Percentiles rank a stretch among this genome's conserved stretches.
Conservation (phyloP, 2,329 filamentous ascomycete species). For the Fusarium subtropicale region DNA sequence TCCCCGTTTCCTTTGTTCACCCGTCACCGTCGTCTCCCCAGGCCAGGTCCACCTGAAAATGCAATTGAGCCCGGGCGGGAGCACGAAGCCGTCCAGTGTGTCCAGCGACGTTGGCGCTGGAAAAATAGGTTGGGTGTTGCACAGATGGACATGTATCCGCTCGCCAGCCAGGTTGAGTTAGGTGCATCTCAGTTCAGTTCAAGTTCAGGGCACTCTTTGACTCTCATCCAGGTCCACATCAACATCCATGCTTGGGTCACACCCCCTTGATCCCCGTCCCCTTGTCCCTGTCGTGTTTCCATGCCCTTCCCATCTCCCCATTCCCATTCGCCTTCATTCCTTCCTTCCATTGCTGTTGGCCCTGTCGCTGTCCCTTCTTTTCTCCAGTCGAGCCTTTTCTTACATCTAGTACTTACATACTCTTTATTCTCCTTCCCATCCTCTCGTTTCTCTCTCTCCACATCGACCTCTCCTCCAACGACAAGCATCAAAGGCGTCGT, state of each 20-base stretch:
- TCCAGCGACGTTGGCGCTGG: conserved; percentile 7
- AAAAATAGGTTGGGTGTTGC: conserved; percentile 34
- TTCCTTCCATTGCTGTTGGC: conserved; percentile 46
- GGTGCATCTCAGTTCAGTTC: conserved; percentile 31
- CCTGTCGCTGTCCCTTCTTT: conserved; percentile 49
- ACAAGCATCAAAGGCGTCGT: conserved; percentile 51
- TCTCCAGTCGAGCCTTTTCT: conserved; percentile 48
- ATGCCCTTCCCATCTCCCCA: conserved; percentile 48
- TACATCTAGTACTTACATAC: conserved; percentile 42
- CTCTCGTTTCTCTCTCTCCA: conserved; percentile 45
- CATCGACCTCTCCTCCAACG: conserved; percentile 49
- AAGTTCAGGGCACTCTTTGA: conserved; percentile 24
- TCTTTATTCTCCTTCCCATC: conserved; percentile 40
- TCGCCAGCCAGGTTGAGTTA: conserved; percentile 36
- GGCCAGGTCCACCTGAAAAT: conserved; percentile 32
- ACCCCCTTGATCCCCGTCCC: conserved; percentile 40
- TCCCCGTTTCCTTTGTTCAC: conserved; percentile 34
- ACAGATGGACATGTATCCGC: conserved; percentile 26
- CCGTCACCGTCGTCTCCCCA: conserved; percentile 6
- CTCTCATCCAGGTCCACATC: conserved; percentile 24
- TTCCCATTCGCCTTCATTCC: conserved; percentile 47
- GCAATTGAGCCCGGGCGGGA: conserved; percentile 9
- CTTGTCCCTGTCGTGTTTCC: conserved; percentile 52
- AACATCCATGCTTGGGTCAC: conserved; percentile 32
- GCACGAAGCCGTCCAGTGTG: conserved; percentile 26